A percentile compares a stretch with the other conserved stretches of the same genome.
phyloP scores from a whole-genome alignment of 352 stramenopile genomes.

The Globisporangium yorkense region DNA sequence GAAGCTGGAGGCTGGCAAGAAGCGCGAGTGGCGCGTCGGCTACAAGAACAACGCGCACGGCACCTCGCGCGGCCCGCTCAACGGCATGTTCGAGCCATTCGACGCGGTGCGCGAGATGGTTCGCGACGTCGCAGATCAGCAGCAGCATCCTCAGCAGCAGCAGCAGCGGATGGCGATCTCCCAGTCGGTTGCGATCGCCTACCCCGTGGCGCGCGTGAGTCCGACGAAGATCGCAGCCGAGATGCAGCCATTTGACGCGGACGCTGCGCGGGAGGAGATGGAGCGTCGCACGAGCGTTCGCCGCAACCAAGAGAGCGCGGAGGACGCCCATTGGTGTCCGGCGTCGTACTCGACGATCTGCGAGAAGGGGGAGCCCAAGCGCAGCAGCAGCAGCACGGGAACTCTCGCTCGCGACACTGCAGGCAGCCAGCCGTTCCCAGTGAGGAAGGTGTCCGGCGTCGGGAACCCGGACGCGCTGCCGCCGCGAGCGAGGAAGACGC shows the following conservation, averaged over 20 bases:
- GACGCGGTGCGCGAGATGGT: slow-evolving; percentile 24
- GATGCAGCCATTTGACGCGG: slow-evolving; percentile 20
- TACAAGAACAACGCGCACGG: slow-evolving; percentile 36
- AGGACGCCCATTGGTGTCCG: slow-evolving; percentile 30
- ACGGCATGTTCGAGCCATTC: slow-evolving; percentile 43
- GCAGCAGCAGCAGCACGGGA: slow-evolving; percentile 2
- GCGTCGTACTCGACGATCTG: slow-evolving; percentile 21
- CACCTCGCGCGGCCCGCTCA: slow-evolving; percentile 15
- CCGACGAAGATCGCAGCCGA: slow-evolving; percentile 1
- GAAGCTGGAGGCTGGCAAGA: slow-evolving; percentile 6
- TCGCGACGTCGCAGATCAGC: no score
- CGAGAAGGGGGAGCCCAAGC: slow-evolving; percentile 14
- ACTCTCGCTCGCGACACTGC: slow-evolving; percentile 7
- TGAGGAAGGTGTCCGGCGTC: slow-evolving; percentile 12
- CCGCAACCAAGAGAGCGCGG: slow-evolving; percentile 1
- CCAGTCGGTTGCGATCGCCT: slow-evolving; percentile 19
- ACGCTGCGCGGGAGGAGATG: slow-evolving; percentile 13
- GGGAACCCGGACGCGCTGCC: not conserved
- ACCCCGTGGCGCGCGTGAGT: slow-evolving; percentile 18
- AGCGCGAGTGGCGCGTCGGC: slow-evolving; percentile 37
- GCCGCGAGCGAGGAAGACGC: slow-evolving; percentile 15
- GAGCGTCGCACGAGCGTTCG: slow-evolving; percentile 12
- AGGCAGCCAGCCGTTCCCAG: slow-evolving; percentile 23
- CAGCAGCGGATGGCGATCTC: no score
- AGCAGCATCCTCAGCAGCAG: no score